Evolutionary conservation across 2,329 filamentous ascomycete genomes (phyloP).

Genomic region (Beauveria asiatica): DNA sequence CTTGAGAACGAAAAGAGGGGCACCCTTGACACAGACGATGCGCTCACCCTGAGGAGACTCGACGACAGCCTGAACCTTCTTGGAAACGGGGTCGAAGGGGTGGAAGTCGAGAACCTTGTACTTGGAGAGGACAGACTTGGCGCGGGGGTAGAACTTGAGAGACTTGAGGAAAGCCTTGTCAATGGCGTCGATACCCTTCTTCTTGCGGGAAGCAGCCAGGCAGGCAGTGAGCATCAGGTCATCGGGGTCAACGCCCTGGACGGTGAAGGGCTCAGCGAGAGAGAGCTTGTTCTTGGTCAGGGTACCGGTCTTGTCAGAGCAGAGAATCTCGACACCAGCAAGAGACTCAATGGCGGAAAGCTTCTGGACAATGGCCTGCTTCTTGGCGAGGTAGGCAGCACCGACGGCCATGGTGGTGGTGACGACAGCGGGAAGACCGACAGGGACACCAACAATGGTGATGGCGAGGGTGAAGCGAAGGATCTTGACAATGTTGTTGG

Average conservation of each 20-base stretch:
- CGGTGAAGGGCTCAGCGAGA: slow-evolving; percentile 74
- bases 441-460: slow-evolving; percentile 84
- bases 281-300: slow-evolving; percentile 93
- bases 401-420: slow-evolving; percentile 94
- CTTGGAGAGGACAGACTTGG: slow-evolving; percentile 71
- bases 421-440: slow-evolving; percentile 87
- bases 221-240: slow-evolving; percentile 91
- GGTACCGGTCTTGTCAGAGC: slow-evolving; percentile 90
- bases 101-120: slow-evolving; percentile 80
- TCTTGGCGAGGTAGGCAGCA: slow-evolving; percentile 83
- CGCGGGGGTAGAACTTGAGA: slow-evolving; percentile 71
- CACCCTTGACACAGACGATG: slow-evolving; percentile 86
- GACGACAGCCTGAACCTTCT: slow-evolving; percentile 81
- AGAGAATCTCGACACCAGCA: slow-evolving; percentile 87
- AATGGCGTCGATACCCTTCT: slow-evolving; percentile 91
- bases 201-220: slow-evolving; percentile 83
- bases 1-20: slow-evolving; percentile 78
- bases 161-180: slow-evolving; percentile 92
- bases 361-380: slow-evolving; percentile 90
- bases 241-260: slow-evolving; percentile 72
- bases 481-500: slow-evolving; percentile 69
- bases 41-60: slow-evolving; percentile 75
- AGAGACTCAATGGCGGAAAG: slow-evolving; percentile 86
- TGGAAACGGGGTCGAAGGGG: slow-evolving; percentile 87
- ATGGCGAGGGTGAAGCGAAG: slow-evolving; percentile 81